A percentile compares a stretch with the other conserved stretches of the same genome.
phyloP scores from a whole-genome alignment of 2,329 filamentous ascomycete genomes.

The Chrysoporthe cubensis region DNA sequence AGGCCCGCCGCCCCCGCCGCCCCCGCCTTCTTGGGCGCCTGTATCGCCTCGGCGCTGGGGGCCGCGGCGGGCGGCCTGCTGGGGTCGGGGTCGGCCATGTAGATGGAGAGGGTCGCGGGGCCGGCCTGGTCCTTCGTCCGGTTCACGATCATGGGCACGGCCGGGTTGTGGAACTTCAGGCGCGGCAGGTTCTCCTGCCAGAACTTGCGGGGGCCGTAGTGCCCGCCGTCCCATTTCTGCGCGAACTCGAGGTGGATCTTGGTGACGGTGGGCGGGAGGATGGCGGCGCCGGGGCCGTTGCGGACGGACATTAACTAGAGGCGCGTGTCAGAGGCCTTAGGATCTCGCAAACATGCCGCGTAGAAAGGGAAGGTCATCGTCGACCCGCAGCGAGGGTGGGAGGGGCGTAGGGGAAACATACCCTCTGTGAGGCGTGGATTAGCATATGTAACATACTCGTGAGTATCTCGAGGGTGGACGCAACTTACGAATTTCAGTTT shows the following conservation, averaged over 20 bases:
- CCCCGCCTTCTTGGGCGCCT: slow-evolving; percentile 6
- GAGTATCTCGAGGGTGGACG: slow-evolving; percentile 1
- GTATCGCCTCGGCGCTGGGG: not conserved
- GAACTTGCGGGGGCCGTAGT: slow-evolving; percentile 81
- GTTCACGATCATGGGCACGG: slow-evolving; percentile 80
- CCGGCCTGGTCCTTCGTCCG: slow-evolving; percentile 62
- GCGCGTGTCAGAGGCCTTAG: slow-evolving; percentile 15
- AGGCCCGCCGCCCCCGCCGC: not conserved
- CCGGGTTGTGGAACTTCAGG: slow-evolving; percentile 93
- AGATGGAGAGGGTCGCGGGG: slow-evolving; percentile 67
- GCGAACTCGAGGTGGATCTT: slow-evolving; percentile 78
- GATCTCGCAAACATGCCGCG: not conserved
- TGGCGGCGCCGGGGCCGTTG: slow-evolving; percentile 80
- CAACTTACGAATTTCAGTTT: slow-evolving; percentile 71
- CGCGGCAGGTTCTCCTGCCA: slow-evolving; percentile 82
- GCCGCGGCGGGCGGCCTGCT: not conserved
- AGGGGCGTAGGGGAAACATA: slow-evolving; percentile 36
- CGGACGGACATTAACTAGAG: slow-evolving; percentile 73
- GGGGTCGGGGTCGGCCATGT: slow-evolving; percentile 48
- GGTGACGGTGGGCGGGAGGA: slow-evolving; percentile 76
- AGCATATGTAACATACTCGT: slow-evolving; percentile 28
- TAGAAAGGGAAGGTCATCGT: not conserved
- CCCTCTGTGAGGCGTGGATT: slow-evolving; percentile 44
- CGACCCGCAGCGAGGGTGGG: slow-evolving; percentile 12
- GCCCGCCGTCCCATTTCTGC: slow-evolving; percentile 62